Evolutionary conservation across 768 basidiomycete genomes (phyloP).

Genomic region (Sporobolomyces pararoseus): DNA sequence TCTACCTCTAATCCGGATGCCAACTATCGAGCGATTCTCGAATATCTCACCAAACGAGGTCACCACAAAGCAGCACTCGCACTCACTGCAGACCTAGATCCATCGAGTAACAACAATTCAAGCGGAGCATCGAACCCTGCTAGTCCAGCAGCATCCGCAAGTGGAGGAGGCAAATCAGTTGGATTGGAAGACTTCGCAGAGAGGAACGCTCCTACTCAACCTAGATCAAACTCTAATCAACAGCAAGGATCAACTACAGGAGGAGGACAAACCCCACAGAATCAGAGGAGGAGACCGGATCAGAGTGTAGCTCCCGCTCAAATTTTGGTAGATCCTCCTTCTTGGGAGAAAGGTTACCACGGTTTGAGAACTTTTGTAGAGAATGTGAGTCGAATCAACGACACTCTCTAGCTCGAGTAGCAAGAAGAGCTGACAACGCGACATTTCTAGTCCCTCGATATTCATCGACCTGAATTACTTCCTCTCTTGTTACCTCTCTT

Average conservation of each 20-base stretch:
- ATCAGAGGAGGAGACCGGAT: slow-evolving; percentile 23
- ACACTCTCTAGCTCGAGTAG: not conserved
- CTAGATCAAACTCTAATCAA: not conserved
- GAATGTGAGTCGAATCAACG: slow-evolving; percentile 22
- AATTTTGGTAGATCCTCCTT: slow-evolving; percentile 38
- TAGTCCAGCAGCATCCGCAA: not conserved
- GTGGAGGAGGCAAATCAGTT: slow-evolving; percentile 30
- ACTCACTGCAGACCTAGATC: slow-evolving; percentile 37
- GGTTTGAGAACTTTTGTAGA: slow-evolving; percentile 37
- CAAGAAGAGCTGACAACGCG: not conserved
- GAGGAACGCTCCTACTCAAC: slow-evolving; percentile 35
- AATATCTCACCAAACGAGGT: slow-evolving; percentile 41
- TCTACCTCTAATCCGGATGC: slow-evolving; percentile 18
- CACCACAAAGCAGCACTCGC: slow-evolving; percentile 35
- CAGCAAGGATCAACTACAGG: not conserved
- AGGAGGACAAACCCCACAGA: not conserved
- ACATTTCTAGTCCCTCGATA: slow-evolving; percentile 42
- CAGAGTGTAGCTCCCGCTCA: slow-evolving; percentile 35
- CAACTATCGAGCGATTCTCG: slow-evolving; percentile 36
- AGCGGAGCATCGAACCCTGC: not conserved
- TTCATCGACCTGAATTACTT: slow-evolving; percentile 77
- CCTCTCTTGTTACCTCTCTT: slow-evolving; percentile 94
- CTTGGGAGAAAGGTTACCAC: slow-evolving; percentile 42
- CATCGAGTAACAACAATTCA: not conserved
- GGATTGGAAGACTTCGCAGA: slow-evolving; percentile 40